These are phyloP conservation scores for Fraxinus baroniana DNA, from an alignment of 305 asterid genomes.

Conservation along the genomic window DNA sequence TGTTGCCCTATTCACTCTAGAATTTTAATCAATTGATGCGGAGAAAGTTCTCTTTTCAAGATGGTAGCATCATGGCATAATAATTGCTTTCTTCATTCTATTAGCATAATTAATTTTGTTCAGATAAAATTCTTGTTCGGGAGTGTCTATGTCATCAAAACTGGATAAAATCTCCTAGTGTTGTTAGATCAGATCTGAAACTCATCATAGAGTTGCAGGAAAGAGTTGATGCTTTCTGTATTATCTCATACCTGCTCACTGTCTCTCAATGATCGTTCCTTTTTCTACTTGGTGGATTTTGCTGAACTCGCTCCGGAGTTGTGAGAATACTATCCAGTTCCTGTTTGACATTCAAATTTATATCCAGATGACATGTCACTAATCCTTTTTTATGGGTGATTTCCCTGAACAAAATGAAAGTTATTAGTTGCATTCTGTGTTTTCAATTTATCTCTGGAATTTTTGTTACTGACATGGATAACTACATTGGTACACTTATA, in stretches of 20 bases:
- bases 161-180: not conserved
- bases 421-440: not conserved
- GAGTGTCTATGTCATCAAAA: not conserved
- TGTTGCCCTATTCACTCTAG: not conserved
- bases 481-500: not conserved
- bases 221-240: not conserved
- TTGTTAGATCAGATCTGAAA: not conserved
- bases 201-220: not conserved
- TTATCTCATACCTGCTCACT: conserved; percentile 14
- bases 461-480: not conserved
- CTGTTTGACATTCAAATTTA: conserved; percentile 2
- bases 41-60: not conserved
- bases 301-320: not conserved
- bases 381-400: not conserved
- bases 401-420: conserved; percentile 10
- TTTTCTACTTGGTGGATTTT: conserved; percentile 13
- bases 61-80: not conserved
- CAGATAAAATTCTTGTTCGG: not conserved
- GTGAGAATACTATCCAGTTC: conserved; percentile 11
- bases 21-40: not conserved
- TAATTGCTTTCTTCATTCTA: not conserved
- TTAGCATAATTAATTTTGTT: not conserved
- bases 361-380: conserved; percentile 17
- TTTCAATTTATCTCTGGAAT: not conserved
- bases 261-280: not conserved